These are phyloP conservation scores for Sporisorium exsertum DNA, from an alignment of 1,284 basidiomycete species.

Conservation along the genomic window DNA sequence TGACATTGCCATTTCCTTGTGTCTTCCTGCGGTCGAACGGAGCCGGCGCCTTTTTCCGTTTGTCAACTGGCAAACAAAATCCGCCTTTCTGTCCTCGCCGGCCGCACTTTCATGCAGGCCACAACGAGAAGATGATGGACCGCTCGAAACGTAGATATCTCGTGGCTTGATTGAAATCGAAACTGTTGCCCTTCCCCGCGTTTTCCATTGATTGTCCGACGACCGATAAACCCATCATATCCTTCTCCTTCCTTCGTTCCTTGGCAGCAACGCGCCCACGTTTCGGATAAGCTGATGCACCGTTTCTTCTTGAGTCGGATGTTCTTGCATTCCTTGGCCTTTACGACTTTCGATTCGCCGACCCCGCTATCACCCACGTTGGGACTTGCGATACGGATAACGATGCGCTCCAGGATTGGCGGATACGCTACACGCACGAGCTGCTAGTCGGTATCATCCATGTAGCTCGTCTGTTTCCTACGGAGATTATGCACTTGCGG, in stretches of 20 bases:
- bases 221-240: constrained; percentile 29
- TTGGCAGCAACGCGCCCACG: background rate
- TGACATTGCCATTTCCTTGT: background rate
- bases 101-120: background rate
- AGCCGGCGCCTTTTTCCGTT: background rate
- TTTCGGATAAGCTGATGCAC: background rate
- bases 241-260: background rate
- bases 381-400: background rate
- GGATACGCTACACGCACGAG: background rate
- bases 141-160: background rate
- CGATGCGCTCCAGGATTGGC: background rate
- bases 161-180: background rate
- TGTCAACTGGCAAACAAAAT: no score
- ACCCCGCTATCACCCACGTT: background rate
- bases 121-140: background rate
- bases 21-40: background rate
- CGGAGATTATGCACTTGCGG: background rate
- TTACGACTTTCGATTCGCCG: background rate
- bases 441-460: background rate
- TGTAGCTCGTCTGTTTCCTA: no score
- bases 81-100: no score
- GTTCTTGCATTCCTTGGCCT: background rate
- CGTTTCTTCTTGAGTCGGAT: constrained; percentile 7
- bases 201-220: constrained; percentile 8
- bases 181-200: background rate